Percentiles rank a stretch among this genome's conserved stretches.
phyloP scores from a whole-genome alignment of 805 yeast species.

The Blastobotrys terrestris region DNA sequence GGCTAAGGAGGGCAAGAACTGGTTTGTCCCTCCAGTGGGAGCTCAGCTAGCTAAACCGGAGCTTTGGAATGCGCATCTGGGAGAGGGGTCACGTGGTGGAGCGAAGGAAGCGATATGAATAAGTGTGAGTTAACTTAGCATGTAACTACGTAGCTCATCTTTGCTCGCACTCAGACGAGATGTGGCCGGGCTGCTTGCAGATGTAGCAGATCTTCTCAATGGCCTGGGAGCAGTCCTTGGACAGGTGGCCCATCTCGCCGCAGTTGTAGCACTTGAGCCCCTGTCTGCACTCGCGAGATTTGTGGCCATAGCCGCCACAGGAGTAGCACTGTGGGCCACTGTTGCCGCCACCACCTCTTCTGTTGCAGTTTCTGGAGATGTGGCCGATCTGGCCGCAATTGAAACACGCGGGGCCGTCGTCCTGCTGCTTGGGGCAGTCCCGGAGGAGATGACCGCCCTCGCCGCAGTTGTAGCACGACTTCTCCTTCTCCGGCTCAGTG shows the following conservation, averaged over 20 bases:
- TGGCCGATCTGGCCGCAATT: conserved; percentile 91
- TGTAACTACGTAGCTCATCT: too few relatives aligned
- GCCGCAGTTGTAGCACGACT: conserved; percentile 92
- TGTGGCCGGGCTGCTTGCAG: conserved; percentile 79
- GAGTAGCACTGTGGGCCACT: conserved; percentile 75
- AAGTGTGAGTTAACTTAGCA: too few relatives aligned
- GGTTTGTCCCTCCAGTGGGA: too few relatives aligned
- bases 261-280: conserved; percentile 91
- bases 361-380: conserved; percentile 75
- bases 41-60: too few relatives aligned
- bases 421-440: conserved; percentile 47
- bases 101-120: too few relatives aligned
- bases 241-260: conserved; percentile 85
- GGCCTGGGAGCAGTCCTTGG: conserved; percentile 70
- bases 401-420: conserved; percentile 46
- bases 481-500: conserved; percentile 72
- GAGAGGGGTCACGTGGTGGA: too few relatives aligned
- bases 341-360: conserved; percentile 24
- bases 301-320: conserved; percentile 85
- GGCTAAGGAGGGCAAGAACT: too few relatives aligned
- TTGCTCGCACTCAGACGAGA: conserved; percentile 69
- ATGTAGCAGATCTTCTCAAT: conserved; percentile 60
- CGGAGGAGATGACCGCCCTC: conserved; percentile 83
- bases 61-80: too few relatives aligned
- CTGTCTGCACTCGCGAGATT: conserved; percentile 80